A percentile compares a stretch with the other conserved stretches of the same genome.
Conservation (phyloP, 129 eudicot species). For the Flaveria bidentis region DNA sequence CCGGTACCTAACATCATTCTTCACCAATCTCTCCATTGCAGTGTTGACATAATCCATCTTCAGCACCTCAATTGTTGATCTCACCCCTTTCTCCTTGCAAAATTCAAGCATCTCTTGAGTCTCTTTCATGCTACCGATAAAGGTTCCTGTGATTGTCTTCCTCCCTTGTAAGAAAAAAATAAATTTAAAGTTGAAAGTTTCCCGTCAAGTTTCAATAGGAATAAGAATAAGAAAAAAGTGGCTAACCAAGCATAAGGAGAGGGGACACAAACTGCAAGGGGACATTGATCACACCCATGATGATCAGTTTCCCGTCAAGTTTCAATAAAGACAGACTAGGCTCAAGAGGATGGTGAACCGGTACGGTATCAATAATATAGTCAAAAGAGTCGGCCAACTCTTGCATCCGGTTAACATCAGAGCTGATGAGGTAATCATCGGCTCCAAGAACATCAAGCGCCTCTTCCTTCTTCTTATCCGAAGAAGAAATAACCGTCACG, state of each 20-base stretch:
- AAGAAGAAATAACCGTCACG: slow-evolving; percentile 88
- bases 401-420: slow-evolving; percentile 62
- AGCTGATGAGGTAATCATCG: slow-evolving; percentile 84
- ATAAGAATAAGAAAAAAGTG: not conserved
- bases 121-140: slow-evolving; percentile 95
- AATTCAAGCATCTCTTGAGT: slow-evolving; percentile 84
- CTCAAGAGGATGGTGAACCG: slow-evolving; percentile 78
- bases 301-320: slow-evolving; percentile 79
- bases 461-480: slow-evolving; percentile 70
- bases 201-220: too few relatives aligned
- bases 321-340: slow-evolving; percentile 77
- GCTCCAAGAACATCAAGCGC: slow-evolving; percentile 85
- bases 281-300: slow-evolving; percentile 75
- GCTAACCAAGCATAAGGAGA: slow-evolving; percentile 87
- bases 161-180: slow-evolving; percentile 44
- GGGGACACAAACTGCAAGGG: slow-evolving; percentile 80
- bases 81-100: slow-evolving; percentile 68
- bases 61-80: slow-evolving; percentile 77
- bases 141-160: slow-evolving; percentile 86
- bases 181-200: too few relatives aligned
- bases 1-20: slow-evolving; percentile 91
- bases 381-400: slow-evolving; percentile 74
- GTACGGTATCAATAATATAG: slow-evolving; percentile 83
- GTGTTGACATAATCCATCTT: slow-evolving; percentile 84
- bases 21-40: slow-evolving; percentile 80